Percentiles rank a stretch among this genome's conserved stretches.
These are phyloP conservation scores for Sonneratia alba DNA, from an alignment of 345 rosid genomes.

Conservation along the genomic window DNA sequence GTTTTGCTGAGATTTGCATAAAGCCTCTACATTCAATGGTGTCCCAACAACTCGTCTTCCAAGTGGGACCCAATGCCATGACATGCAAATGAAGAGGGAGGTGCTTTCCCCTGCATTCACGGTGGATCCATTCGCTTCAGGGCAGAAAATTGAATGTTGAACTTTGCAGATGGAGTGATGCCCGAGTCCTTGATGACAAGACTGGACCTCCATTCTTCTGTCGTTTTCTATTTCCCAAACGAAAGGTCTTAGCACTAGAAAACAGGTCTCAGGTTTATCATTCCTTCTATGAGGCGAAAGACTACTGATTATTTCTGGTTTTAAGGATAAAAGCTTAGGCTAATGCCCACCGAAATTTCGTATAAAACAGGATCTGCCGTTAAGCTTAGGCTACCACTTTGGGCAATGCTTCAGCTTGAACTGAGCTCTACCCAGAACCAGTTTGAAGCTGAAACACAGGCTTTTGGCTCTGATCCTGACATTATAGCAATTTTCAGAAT, in stretches of 20 bases:
- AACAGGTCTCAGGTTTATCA: background rate
- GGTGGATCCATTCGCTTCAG: slow-evolving; percentile 2
- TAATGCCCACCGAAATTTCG: too few species aligned
- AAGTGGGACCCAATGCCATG: background rate
- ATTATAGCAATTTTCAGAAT: background rate
- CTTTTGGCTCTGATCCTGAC: slow-evolving; percentile 1
- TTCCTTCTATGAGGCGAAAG: background rate
- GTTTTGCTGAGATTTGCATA: background rate
- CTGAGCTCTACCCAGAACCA: background rate
- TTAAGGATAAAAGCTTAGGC: background rate
- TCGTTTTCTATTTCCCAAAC: background rate
- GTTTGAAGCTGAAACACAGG: background rate
- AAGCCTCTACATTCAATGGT: background rate
- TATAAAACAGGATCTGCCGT: background rate
- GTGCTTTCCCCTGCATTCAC: background rate
- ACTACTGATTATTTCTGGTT: background rate
- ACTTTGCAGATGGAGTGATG: background rate
- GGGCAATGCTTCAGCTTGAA: background rate
- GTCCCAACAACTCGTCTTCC: background rate
- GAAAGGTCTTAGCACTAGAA: background rate
- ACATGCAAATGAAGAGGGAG: background rate
- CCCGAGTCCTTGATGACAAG: background rate
- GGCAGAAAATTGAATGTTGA: background rate
- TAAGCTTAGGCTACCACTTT: background rate
- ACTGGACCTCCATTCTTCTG: background rate